Base-by-base conservation (phyloP, 345 rosid species). In the Stellera chamaejasme region DNA sequence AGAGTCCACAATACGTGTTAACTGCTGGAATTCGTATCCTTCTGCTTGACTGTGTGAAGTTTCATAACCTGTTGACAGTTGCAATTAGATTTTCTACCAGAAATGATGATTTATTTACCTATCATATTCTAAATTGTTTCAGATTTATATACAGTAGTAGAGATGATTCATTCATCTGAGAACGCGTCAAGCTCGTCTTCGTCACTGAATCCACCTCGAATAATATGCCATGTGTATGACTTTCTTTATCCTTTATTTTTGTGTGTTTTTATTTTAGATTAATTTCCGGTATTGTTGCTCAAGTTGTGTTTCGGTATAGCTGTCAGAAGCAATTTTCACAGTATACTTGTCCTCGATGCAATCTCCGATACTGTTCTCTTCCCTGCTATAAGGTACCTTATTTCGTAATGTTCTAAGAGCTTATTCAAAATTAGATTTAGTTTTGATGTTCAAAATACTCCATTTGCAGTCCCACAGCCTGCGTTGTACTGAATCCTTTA, bases 271-370 rank as follows among this genome's bases (percentile, higher is more conserved):
- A 14, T 11, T 11, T 16, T 0, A 10, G 6, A 10, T 41, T 1
- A 10, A 50, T 4, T 43, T 13, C 2, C 12, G 51, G 10, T 13
- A 27, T 43, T 13, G 46, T 27, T 47, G 10, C 43, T 15, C 10
- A 28, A 52, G 4, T 47, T 32, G 55, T 19, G 44, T 54, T 11
- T 10, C 25, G 23, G n/a, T 32, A 27, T 66, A 81, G 90, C 47
- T 86, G 97, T 62, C 86, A 84, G 63, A 93, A 87, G 70, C 96
- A 93, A 58, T 93, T 89, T 66, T 80, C 99, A 6, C 91, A 83
- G 56, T 93, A 93, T 25, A 87, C 97, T 61, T 87, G 99, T 58
- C 97, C 97, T 41, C 82, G 99, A 60, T 93, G 97, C 81, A 89
- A 87, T 70, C 77, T 82, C 27, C 86, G 96, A 0, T 89, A 93